Conservation (phyloP, 208 protist genomes). For the Wallacemonas collosoma region DNA sequence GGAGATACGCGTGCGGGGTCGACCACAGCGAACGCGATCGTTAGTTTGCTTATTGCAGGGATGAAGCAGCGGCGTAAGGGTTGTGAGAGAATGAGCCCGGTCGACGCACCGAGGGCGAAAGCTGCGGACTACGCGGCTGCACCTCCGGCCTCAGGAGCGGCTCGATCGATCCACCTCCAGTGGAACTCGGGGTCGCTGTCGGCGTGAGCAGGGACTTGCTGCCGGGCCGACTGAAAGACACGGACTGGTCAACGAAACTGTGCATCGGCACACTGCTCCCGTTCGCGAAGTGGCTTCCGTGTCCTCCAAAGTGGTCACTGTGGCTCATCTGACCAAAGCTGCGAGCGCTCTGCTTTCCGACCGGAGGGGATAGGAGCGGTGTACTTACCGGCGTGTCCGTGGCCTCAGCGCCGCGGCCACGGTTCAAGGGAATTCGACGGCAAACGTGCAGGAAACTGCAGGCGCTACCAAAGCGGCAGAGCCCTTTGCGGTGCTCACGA, state of each 20-base stretch:
- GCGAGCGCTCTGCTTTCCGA: background rate
- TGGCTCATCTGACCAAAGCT: background rate
- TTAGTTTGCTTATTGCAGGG: constrained; percentile 28
- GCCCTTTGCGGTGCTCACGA: constrained; percentile 71
- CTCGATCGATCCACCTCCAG: background rate
- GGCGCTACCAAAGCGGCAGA: constrained; percentile 87
- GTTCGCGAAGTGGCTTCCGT: constrained; percentile 1
- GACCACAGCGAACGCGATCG: too few species aligned
- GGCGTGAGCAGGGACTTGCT: background rate
- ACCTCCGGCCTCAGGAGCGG: constrained; percentile 30
- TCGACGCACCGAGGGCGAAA: constrained; percentile 2
- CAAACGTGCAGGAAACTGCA: constrained; percentile 89
- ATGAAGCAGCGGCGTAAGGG: constrained; percentile 70
- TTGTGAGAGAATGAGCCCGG: constrained; percentile 61
- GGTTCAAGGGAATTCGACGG: constrained; percentile 42
- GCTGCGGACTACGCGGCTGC: constrained; percentile 1
- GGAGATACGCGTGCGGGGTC: too few species aligned
- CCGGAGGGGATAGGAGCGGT: background rate
- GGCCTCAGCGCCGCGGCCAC: background rate
- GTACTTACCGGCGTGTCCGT: background rate
- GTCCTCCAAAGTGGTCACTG: constrained; percentile 2
- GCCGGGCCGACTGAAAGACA: constrained; percentile 4
- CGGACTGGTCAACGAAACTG: background rate
- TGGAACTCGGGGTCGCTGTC: background rate
- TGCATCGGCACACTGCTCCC: background rate